Conservation (phyloP, 306 rosid species). For the Quercus mongolica region DNA sequence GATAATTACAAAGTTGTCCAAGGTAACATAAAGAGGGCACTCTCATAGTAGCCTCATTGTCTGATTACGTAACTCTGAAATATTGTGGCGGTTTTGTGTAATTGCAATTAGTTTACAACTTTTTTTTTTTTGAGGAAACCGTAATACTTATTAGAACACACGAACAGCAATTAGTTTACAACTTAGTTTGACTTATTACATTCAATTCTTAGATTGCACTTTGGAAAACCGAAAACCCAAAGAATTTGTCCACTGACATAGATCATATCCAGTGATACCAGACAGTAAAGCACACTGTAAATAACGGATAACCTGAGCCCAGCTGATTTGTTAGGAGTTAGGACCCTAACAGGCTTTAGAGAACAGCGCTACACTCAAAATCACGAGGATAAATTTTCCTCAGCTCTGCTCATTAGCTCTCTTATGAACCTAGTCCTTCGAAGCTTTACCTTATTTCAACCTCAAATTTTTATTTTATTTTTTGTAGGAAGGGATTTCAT, state of each 20-base stretch:
- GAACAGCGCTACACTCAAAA: not conserved
- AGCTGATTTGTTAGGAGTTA: not conserved
- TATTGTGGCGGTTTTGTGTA: no score
- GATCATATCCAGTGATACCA: not conserved
- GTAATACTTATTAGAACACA: no score
- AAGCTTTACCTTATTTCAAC: not conserved
- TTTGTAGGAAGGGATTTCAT: no score
- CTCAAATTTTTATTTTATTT: not conserved
- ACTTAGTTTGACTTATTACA: not conserved
- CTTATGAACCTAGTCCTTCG: not conserved
- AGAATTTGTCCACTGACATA: not conserved
- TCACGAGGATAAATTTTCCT: not conserved
- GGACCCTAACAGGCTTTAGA: not conserved
- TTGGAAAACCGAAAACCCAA: not conserved
- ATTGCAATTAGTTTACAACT: not conserved
- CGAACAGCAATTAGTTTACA: not conserved
- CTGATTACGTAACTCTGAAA: no score
- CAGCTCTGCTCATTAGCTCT: not conserved
- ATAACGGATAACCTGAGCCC: not conserved
- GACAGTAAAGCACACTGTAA: not conserved
- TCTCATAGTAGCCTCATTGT: no score
- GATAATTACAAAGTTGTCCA: not conserved
- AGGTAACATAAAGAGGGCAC: not conserved
- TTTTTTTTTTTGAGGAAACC: no score
- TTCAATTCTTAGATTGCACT: not conserved